phyloP scores from a whole-genome alignment of 257 asterid species.

The Rubia yunnanensis region DNA sequence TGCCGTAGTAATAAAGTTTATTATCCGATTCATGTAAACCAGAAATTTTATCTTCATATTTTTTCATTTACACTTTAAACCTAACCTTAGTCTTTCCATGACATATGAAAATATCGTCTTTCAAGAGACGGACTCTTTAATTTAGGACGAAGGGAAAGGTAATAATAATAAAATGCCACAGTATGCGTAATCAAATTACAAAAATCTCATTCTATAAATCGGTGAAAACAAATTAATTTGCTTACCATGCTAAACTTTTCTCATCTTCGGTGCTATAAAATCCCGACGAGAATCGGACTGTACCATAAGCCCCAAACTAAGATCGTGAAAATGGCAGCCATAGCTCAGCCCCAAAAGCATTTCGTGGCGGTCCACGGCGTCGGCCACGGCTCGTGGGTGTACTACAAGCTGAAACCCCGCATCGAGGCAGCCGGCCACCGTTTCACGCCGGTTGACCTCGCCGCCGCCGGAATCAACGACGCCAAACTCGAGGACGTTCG shows the following conservation, averaged over 20 bases:
- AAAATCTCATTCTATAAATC: neutral
- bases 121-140: too few species aligned
- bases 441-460: slow-evolving; percentile 39
- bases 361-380: slow-evolving; percentile 58
- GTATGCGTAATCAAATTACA: neutral
- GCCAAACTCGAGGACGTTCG: slow-evolving; percentile 13
- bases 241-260: neutral
- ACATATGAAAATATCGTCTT: too few species aligned
- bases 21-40: too few species aligned
- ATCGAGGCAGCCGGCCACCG: slow-evolving; percentile 47
- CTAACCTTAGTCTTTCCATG: too few species aligned
- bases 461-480: slow-evolving; percentile 34
- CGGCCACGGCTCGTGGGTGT: slow-evolving; percentile 63
- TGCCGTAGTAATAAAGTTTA: too few species aligned
- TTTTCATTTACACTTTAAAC: too few species aligned
- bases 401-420: slow-evolving; percentile 60
- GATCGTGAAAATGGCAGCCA: slow-evolving; percentile 10
- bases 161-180: too few species aligned
- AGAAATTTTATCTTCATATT: too few species aligned
- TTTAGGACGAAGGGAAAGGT: too few species aligned
- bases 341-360: slow-evolving; percentile 25
- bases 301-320: neutral
- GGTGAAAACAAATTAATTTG: neutral
- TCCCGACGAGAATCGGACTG: slow-evolving; percentile 1
- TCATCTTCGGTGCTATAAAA: neutral